Percentiles rank a stretch among this genome's conserved stretches.
Conservation (phyloP, 495 filamentous ascomycete genomes). For the Chaetomidium leptoderma region DNA sequence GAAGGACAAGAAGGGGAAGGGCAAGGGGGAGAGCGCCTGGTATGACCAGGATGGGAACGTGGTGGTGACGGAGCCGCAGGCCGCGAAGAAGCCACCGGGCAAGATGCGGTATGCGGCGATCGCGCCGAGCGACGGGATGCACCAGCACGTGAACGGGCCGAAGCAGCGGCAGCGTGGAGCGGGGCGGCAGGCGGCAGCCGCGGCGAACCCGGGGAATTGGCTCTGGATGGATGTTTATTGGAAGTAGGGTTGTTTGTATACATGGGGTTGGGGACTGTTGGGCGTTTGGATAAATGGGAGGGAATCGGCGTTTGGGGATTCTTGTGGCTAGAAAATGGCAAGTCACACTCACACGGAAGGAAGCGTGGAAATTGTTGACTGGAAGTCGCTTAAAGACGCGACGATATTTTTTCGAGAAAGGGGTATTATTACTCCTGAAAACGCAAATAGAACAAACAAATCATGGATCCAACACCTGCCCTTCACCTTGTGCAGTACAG, state of each 20-base stretch:
- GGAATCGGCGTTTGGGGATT: too few relatives aligned
- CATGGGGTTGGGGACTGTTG: background rate
- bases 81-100: background rate
- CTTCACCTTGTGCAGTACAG: too few relatives aligned
- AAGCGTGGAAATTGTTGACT: too few relatives aligned
- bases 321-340: too few relatives aligned
- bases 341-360: too few relatives aligned
- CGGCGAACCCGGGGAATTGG: conserved; percentile 18
- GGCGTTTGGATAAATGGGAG: too few relatives aligned
- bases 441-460: too few relatives aligned
- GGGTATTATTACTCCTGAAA: too few relatives aligned
- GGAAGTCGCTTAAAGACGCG: too few relatives aligned
- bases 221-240: conserved; percentile 23
- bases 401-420: too few relatives aligned
- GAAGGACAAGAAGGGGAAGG: background rate
- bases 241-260: conserved; percentile 1
- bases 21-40: background rate
- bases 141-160: conserved; percentile 8
- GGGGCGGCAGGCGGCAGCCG: background rate
- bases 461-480: too few relatives aligned
- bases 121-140: conserved; percentile 4
- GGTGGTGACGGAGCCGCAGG: background rate
- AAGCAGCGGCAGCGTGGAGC: background rate
- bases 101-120: conserved; percentile 4
- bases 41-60: background rate